Evolutionary conservation across 768 basidiomycete genomes (phyloP), one percentile per base, ranked within the genome.

Genomic region (Sutorius australiensis): DNA sequence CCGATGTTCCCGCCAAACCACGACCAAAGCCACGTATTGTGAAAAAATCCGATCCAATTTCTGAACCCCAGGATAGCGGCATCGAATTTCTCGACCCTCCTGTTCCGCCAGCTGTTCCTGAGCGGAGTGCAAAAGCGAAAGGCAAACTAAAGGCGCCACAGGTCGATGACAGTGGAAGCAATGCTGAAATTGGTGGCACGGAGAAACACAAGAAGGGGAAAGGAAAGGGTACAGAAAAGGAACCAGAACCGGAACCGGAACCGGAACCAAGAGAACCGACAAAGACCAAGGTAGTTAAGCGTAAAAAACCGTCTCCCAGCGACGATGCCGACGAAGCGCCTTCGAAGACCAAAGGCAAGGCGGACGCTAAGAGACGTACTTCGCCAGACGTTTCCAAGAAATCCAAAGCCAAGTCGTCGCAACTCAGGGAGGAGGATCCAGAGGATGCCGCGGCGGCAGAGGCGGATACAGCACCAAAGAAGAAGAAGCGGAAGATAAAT

Each of bases 401-500:
- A 50, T 31, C 54, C 51, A 62, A 61, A 40, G 24, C 39, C 12
- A 63, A 63, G 44, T 14, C 56, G 39, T 50, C 51, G 10, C 61
- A 53, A 21, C 6, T 41, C 31, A 57, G 50, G 24, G 61, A 51
- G 24, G 61, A 59, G 0, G 61, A 52, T 17, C 50, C 46, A 1
- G 69, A 66, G 30, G 62, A 58, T 2, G 32, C 42, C 6, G 41
- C 28, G 12, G 58, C 50, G 14, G 62, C 14, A 28, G 67, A 62
- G 21, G 48, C 64, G 21, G 69, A 66, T 46, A 59, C 36, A 6
- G 70, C 53, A 9, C 77, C 70, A 14, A 83, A 80, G 70, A 86
- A 84, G 73, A 87, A 86, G 71, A 86, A 81, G 61, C 78, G 84
- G 56, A 87, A 83, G 69, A 81, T 89, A 49, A 82, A 83, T 54